A percentile compares a stretch with the other conserved stretches of the same genome.
Evolutionary conservation across 352 stramenopile species (phyloP).

Genomic region (Phytophthora chlamydospora): DNA sequence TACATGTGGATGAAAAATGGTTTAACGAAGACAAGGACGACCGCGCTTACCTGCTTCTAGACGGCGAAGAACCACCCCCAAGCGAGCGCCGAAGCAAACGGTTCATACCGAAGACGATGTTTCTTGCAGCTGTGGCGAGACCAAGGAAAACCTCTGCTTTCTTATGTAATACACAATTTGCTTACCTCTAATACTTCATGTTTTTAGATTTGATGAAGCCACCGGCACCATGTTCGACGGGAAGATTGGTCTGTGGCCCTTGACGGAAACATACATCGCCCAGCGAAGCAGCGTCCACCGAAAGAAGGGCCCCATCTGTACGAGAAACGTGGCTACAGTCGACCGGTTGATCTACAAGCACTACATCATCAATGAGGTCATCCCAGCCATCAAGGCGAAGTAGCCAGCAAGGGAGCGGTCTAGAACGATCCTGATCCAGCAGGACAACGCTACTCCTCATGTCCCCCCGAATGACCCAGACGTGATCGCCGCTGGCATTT

Average conservation of each 20-base stretch:
- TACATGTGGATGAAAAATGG: too few species aligned
- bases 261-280: constrained; percentile 15
- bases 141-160: too few species aligned
- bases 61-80: not conserved
- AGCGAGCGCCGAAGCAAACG: too few species aligned
- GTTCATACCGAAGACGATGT: too few species aligned
- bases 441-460: constrained; percentile 39
- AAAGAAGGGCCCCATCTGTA: not conserved
- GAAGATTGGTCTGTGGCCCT: constrained; percentile 36
- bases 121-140: too few species aligned
- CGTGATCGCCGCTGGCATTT: constrained; percentile 11
- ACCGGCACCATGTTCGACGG: constrained; percentile 18
- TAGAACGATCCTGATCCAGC: constrained; percentile 28
- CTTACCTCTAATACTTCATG: too few species aligned
- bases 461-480: constrained; percentile 20
- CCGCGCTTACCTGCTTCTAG: too few species aligned
- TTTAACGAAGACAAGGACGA: too few species aligned
- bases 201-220: too few species aligned
- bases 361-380: constrained; percentile 26
- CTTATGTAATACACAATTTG: too few species aligned
- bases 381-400: constrained; percentile 30
- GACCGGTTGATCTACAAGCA: constrained; percentile 21
- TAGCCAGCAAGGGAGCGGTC: constrained; percentile 11
- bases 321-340: constrained; percentile 26
- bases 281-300: constrained; percentile 24